Conservation (phyloP, 2,329 filamentous ascomycete species). For the Aspergillus brunneoviolaceus region DNA sequence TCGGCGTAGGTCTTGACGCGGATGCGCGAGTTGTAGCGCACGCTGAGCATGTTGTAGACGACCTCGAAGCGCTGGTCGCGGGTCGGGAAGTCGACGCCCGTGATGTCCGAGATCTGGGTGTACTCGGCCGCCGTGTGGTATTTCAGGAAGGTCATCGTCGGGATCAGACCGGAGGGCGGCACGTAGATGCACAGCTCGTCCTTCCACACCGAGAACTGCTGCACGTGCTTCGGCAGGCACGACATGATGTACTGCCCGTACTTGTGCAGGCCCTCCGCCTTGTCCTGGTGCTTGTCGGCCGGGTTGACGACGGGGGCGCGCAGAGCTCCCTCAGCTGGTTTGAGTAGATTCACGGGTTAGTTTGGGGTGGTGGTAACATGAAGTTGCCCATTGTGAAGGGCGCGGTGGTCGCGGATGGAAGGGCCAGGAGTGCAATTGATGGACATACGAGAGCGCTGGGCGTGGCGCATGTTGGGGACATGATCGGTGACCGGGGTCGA, state of each 20-base stretch:
- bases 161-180: constrained; percentile 80
- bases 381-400: too few relatives aligned
- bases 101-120: constrained; percentile 89
- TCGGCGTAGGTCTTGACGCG: constrained; percentile 98
- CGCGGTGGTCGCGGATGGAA: not conserved
- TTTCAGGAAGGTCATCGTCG: constrained; percentile 92
- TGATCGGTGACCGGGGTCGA: constrained; percentile 61
- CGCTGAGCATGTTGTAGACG: constrained; percentile 94
- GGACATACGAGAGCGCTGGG: constrained; percentile 51
- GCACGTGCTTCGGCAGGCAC: constrained; percentile 94
- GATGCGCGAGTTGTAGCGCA: constrained; percentile 94
- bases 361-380: not conserved
- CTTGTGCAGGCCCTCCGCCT: constrained; percentile 82
- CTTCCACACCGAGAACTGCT: constrained; percentile 99
- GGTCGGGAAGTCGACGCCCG: constrained; percentile 92
- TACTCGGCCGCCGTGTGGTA: constrained; percentile 97
- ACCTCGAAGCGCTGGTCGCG: constrained; percentile 95
- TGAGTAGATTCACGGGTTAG: not conserved
- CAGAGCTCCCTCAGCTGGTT: constrained; percentile 58
- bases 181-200: constrained; percentile 97
- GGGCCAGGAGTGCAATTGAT: not conserved
- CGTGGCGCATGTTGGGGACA: constrained; percentile 65
- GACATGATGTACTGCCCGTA: constrained; percentile 98
- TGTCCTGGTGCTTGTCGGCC: constrained; percentile 85
- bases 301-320: constrained; percentile 83